Percentiles rank a stretch among this genome's conserved stretches.
phyloP scores from a whole-genome alignment of 2,329 filamentous ascomycete genomes.

The Acrocalymma vagum region DNA sequence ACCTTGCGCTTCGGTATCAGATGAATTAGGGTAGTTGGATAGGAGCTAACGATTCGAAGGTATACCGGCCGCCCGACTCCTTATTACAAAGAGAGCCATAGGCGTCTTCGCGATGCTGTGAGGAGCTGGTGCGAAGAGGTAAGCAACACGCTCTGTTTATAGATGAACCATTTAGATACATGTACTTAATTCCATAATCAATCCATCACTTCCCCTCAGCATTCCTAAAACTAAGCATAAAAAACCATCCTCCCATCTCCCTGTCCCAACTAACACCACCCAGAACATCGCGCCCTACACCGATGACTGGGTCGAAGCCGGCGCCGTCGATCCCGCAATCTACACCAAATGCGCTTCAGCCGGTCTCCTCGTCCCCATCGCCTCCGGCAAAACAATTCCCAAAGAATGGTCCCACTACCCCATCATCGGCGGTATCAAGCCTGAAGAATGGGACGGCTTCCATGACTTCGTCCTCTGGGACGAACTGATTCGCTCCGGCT shows the following conservation, averaged over 20 bases:
- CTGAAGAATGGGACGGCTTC: slow-evolving; percentile 47
- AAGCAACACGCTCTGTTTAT: slow-evolving; percentile 4
- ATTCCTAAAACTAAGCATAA: no score
- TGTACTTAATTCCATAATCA: not conserved
- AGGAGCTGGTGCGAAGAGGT: slow-evolving; percentile 40
- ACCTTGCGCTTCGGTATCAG: no score
- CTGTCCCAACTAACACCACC: slow-evolving; percentile 7
- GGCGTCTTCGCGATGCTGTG: slow-evolving; percentile 35
- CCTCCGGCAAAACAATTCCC: slow-evolving; percentile 38
- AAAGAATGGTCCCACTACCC: slow-evolving; percentile 33
- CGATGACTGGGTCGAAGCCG: slow-evolving; percentile 36
- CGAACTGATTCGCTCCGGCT: slow-evolving; percentile 40
- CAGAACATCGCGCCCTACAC: slow-evolving; percentile 35
- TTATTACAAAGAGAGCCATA: slow-evolving; percentile 42
- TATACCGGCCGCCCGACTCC: slow-evolving; percentile 40
- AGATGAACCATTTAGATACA: not conserved
- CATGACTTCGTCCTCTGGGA: slow-evolving; percentile 48
- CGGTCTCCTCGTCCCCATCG: slow-evolving; percentile 40
- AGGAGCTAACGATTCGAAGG: slow-evolving; percentile 18
- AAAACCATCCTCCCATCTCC: no score
- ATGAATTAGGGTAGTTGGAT: not conserved
- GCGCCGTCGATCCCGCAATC: slow-evolving; percentile 30
- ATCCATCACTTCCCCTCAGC: not conserved
- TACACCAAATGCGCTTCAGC: slow-evolving; percentile 37
- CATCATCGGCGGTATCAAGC: slow-evolving; percentile 61